These are phyloP conservation scores for Metschnikowia chrysomelidarum DNA, from an alignment of 805 yeast species.

Conservation along the genomic window DNA sequence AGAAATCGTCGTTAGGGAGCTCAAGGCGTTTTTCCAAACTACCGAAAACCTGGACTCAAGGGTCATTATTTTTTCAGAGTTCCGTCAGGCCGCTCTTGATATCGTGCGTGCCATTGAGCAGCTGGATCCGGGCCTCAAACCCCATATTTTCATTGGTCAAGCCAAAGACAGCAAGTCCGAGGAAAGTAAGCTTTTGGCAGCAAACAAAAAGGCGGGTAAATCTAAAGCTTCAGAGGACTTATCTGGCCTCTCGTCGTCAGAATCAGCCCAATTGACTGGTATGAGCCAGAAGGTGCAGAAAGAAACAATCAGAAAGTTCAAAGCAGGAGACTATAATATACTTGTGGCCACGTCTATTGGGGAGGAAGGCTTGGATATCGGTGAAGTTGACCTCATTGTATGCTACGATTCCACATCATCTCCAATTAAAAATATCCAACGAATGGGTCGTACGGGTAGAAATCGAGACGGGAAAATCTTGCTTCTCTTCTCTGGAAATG, in stretches of 20 bases:
- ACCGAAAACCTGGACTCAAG: conserved; percentile 52
- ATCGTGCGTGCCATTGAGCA: conserved; percentile 65
- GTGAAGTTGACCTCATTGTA: conserved; percentile 92
- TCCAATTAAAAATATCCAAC: conserved; percentile 88
- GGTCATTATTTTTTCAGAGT: conserved; percentile 85
- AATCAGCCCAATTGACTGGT: conserved; percentile 73
- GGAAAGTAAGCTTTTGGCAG: conserved; percentile 41
- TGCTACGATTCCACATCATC: conserved; percentile 93
- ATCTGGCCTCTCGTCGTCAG: conserved; percentile 74
- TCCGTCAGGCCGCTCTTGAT: conserved; percentile 87
- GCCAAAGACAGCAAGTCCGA: conserved; percentile 70
- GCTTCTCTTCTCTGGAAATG: conserved; percentile 72
- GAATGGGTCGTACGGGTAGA: conserved; percentile 99
- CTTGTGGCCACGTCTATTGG: conserved; percentile 96
- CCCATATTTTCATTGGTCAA: conserved; percentile 94
- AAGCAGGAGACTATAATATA: conserved; percentile 68
- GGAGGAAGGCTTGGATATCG: conserved; percentile 97
- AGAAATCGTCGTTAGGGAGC: conserved; percentile 53
- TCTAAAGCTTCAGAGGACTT: conserved; percentile 36
- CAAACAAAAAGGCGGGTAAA: conserved; percentile 33
- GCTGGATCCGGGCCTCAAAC: conserved; percentile 35
- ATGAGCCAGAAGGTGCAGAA: conserved; percentile 91
- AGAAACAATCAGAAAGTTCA: conserved; percentile 70
- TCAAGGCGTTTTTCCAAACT: conserved; percentile 51
- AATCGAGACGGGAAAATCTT: conserved; percentile 84